A percentile compares a stretch with the other conserved stretches of the same genome.
Conservation (phyloP, 495 filamentous ascomycete species). For the Penicillium coffeae region DNA sequence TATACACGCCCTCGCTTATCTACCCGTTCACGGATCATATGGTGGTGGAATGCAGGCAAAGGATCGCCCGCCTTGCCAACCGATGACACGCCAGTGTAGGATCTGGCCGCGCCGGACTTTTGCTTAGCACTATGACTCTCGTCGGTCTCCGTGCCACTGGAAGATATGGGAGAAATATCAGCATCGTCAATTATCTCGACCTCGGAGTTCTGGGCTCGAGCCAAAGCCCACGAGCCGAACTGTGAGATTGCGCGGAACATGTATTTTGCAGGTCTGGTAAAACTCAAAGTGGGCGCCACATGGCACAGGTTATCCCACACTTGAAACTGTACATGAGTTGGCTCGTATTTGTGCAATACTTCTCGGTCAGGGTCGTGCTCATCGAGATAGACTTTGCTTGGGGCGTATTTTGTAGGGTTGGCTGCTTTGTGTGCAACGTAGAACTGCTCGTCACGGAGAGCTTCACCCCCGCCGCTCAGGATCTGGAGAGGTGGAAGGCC, state of each 20-base stretch:
- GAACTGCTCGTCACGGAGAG: constrained; percentile 88
- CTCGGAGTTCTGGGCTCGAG: constrained; percentile 69
- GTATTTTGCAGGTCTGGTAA: constrained; percentile 88
- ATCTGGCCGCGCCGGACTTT: constrained; percentile 17
- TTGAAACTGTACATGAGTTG: constrained; percentile 92
- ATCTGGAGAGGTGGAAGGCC: constrained; percentile 85
- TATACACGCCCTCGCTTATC: constrained; percentile 70
- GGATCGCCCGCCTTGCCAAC: constrained; percentile 81
- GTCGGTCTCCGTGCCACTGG: constrained; percentile 43
- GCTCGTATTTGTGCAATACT: constrained; percentile 60
- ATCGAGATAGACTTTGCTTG: constrained; percentile 58
- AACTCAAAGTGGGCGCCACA: constrained; percentile 84
- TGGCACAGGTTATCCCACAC: constrained; percentile 95
- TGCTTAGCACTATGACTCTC: constrained; percentile 16
- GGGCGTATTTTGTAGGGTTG: constrained; percentile 69
- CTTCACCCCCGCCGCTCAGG: constrained; percentile 80
- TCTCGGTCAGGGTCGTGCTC: constrained; percentile 56
- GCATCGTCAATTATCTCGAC: constrained; percentile 83
- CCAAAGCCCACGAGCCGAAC: constrained; percentile 86
- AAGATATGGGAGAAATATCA: constrained; percentile 68
- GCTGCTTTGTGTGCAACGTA: constrained; percentile 94
- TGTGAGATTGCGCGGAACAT: constrained; percentile 90
- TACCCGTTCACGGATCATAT: constrained; percentile 89
- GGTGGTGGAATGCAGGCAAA: constrained; percentile 68
- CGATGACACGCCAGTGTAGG: constrained; percentile 25